Evolutionary conservation across 257 asterid genomes (phyloP), one percentile per base, ranked within the genome.

Genomic region (Przewalskia tangutica): DNA sequence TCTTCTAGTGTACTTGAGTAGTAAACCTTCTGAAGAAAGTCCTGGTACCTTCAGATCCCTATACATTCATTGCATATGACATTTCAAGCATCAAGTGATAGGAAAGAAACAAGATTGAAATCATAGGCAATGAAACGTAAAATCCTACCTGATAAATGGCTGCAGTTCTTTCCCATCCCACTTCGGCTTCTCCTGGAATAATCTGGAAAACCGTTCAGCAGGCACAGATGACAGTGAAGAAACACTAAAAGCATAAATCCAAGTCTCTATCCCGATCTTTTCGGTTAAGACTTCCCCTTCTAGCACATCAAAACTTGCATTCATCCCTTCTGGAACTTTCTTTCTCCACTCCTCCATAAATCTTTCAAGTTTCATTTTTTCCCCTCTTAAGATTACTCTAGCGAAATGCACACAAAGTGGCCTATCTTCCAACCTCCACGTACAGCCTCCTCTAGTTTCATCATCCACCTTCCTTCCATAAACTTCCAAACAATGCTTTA

Each of bases 111-210:
- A 77, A 56, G 16, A 53, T 58, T 75, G 71, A 44, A 42, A 65
- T 38, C 34, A 32, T 4, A 59, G 42, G 75, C n/a, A 59, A 63
- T 13, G 58, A 70, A 23, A 56, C 17, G 56, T 56, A 73, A 58
- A 36, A 86, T 53, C 84, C 83, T 42, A 93, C 98, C 97, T 90
- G 81, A 96, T 83, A 85, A 87, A 96, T 85, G 98, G 97, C 83
- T 89, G 90, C 23, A 96, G 89, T 89, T 93, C 99, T 83, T 91
- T 94, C 97, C 97, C 90, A 81, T 93, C 97, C 99, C 99, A 94
- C 86, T 87, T 94, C 16, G 89, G 84, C 86, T 92, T 86, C 88
- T 93, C 93, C 67, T 40, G 85, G 83, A 94, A 94, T 46, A 94
- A 90, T 7, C 83, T 50, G 0, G 86, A 83, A 81, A 94, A 94